phyloP scores from a whole-genome alignment of 331 rosid genomes.

The Telfairia occidentalis region DNA sequence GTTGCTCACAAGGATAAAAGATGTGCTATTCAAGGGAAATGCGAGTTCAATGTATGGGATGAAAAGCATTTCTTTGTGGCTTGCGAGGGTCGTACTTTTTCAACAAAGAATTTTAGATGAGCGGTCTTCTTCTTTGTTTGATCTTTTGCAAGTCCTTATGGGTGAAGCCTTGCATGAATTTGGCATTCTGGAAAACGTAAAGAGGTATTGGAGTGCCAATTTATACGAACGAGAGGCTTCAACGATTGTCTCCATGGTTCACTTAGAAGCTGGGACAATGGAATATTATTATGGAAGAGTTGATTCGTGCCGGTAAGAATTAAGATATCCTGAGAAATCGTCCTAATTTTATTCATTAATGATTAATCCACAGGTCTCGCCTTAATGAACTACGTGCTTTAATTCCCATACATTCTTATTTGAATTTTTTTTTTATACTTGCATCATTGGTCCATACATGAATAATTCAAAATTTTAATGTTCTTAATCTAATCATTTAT shows the following conservation, averaged over 20 bases:
- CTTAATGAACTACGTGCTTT: background rate
- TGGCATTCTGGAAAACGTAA: slow-evolving; percentile 41
- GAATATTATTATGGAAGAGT: slow-evolving; percentile 70
- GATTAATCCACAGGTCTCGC: background rate
- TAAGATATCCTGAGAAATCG: background rate
- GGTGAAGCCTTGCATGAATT: slow-evolving; percentile 38
- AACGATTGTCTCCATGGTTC: slow-evolving; percentile 50
- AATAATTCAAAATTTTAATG: background rate
- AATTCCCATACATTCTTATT: background rate
- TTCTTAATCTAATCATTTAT: background rate
- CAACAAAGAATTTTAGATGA: slow-evolving; percentile 83
- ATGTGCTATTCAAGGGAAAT: slow-evolving; percentile 32
- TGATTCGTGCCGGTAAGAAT: slow-evolving; percentile 70
- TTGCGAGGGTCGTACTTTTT: slow-evolving; percentile 53
- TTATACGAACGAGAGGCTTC: slow-evolving; percentile 39
- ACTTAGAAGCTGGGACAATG: slow-evolving; percentile 77
- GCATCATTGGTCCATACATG: background rate
- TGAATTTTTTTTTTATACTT: background rate
- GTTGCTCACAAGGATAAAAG: slow-evolving; percentile 55
- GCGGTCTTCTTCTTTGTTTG: slow-evolving; percentile 65
- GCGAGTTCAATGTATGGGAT: slow-evolving; percentile 25
- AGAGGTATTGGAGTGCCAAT: slow-evolving; percentile 45
- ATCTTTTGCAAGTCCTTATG: slow-evolving; percentile 56
- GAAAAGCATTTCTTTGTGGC: slow-evolving; percentile 81
- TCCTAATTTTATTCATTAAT: background rate